A percentile compares a stretch with the other conserved stretches of the same genome.
These are phyloP conservation scores for Choiromyces venosus DNA, from an alignment of 495 filamentous ascomycete genomes.

Conservation along the genomic window DNA sequence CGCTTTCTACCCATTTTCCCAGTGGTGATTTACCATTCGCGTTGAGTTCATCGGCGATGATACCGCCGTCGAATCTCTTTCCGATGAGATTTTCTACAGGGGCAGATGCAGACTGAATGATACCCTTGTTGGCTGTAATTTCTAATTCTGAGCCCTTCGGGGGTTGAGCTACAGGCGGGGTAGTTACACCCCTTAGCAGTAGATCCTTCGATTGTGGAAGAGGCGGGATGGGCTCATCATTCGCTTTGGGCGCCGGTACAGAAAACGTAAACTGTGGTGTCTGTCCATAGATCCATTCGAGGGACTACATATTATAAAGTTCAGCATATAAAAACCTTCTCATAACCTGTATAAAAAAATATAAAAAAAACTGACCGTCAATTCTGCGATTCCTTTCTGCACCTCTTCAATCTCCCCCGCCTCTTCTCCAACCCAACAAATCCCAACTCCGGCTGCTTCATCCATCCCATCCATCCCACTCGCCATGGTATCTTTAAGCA, in stretches of 20 bases:
- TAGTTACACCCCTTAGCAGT: not conserved
- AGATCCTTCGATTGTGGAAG: not conserved
- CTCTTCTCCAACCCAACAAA: constrained; percentile 39
- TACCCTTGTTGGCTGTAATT: constrained; percentile 25
- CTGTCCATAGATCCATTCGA: constrained; percentile 73
- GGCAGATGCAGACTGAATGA: constrained; percentile 11
- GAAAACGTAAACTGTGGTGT: constrained; percentile 80
- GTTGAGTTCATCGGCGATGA: constrained; percentile 21
- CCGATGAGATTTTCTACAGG: constrained; percentile 18
- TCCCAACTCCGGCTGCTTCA: constrained; percentile 13
- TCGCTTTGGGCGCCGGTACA: constrained; percentile 44
- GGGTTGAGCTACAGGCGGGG: constrained; percentile 14
- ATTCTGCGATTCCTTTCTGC: constrained; percentile 55
- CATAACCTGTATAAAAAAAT: not conserved
- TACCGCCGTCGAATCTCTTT: constrained; percentile 31
- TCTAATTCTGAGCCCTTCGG: constrained; percentile 22
- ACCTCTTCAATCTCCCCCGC: constrained; percentile 45
- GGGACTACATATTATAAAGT: constrained; percentile 49
- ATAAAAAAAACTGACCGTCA: constrained; percentile 49
- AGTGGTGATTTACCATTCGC: not conserved
- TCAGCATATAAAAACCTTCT: constrained; percentile 17
- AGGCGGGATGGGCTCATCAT: constrained; percentile 26
- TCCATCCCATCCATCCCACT: not conserved
- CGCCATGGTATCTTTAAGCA: constrained; percentile 7
- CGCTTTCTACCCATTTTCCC: constrained; percentile 21